Conservation (phyloP, 1,284 basidiomycete species). For the Dichomitus squalens region DNA sequence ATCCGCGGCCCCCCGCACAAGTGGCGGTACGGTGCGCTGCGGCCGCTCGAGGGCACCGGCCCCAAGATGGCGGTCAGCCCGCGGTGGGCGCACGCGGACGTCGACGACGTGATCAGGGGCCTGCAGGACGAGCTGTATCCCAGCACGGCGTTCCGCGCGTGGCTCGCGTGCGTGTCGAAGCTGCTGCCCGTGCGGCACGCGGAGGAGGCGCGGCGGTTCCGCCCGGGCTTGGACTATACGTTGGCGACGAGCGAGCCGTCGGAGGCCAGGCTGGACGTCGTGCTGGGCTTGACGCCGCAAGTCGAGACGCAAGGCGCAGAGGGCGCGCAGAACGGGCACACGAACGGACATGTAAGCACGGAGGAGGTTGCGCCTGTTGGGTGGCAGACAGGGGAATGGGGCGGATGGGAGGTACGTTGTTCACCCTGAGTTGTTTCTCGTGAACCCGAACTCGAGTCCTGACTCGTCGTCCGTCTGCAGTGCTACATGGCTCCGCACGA, state of each 20-base stretch:
- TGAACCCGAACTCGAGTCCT: slow-evolving; percentile 3
- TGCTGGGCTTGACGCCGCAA: slow-evolving; percentile 88
- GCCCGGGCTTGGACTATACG: slow-evolving; percentile 95
- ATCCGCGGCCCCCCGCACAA: slow-evolving; percentile 91
- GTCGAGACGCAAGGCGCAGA: slow-evolving; percentile 41
- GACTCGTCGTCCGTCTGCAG: slow-evolving; percentile 36
- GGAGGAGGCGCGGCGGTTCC: slow-evolving; percentile 84
- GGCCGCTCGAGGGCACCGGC: slow-evolving; percentile 18
- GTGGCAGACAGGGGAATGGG: slow-evolving; percentile 83
- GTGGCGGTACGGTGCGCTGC: slow-evolving; percentile 85
- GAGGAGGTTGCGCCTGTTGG: slow-evolving; percentile 39
- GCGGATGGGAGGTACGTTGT: slow-evolving; percentile 85
- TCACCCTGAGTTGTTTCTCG: background rate
- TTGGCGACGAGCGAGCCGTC: slow-evolving; percentile 88
- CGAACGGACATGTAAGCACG: slow-evolving; percentile 32
- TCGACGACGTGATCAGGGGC: slow-evolving; percentile 61
- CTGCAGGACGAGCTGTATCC: slow-evolving; percentile 80
- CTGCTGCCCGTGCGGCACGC: slow-evolving; percentile 77
- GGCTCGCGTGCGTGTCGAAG: slow-evolving; percentile 82
- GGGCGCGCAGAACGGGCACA: slow-evolving; percentile 34
- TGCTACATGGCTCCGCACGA: slow-evolving; percentile 95
- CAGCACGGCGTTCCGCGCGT: slow-evolving; percentile 86
- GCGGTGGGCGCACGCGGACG: slow-evolving; percentile 51
- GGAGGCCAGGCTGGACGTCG: slow-evolving; percentile 85
- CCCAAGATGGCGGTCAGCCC: slow-evolving; percentile 43